These are phyloP conservation scores for Fusarium nurragi DNA, from an alignment of 2,329 filamentous ascomycete genomes.

Conservation along the genomic window DNA sequence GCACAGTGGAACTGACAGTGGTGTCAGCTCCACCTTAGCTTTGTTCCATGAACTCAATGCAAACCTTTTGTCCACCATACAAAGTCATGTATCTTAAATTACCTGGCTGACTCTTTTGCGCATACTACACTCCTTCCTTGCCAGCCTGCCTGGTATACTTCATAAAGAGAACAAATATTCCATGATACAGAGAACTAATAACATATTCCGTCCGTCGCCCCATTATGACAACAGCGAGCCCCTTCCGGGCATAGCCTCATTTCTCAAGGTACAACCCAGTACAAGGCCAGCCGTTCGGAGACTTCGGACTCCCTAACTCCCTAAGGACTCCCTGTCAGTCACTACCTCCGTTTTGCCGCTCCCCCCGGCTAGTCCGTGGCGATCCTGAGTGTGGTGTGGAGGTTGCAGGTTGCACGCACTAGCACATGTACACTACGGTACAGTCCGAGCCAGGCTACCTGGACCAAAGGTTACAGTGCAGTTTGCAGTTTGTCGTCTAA, in stretches of 20 bases:
- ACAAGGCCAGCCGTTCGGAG: conserved; percentile 25
- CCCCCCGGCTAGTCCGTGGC: conserved; percentile 40
- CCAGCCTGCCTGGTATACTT: not conserved
- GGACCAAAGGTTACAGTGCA: conserved; percentile 1
- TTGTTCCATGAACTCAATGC: not conserved
- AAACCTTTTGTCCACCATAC: not conserved
- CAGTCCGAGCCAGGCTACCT: conserved; percentile 26
- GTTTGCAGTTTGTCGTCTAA: conserved; percentile 24
- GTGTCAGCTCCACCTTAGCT: conserved; percentile 22
- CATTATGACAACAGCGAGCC: conserved; percentile 26
- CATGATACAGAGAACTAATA: not conserved
- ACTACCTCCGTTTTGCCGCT: conserved; percentile 30
- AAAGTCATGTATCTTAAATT: too few species aligned
- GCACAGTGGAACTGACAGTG: not conserved
- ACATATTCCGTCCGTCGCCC: conserved; percentile 22
- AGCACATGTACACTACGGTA: conserved; percentile 35
- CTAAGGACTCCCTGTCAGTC: conserved; percentile 37
- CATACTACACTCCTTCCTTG: too few species aligned
- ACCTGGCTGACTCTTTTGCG: too few species aligned
- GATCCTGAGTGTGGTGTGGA: conserved; percentile 43
- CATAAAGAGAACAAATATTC: conserved; percentile 13
- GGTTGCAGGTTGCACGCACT: conserved; percentile 33
- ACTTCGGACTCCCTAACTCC: conserved; percentile 28
- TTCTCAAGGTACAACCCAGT: conserved; percentile 16
- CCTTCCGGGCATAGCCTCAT: conserved; percentile 31